Percentiles rank a stretch among this genome's conserved stretches.
These are phyloP conservation scores for Tulasnella sp. DNA, from an alignment of 768 basidiomycete genomes.

Conservation along the genomic window DNA sequence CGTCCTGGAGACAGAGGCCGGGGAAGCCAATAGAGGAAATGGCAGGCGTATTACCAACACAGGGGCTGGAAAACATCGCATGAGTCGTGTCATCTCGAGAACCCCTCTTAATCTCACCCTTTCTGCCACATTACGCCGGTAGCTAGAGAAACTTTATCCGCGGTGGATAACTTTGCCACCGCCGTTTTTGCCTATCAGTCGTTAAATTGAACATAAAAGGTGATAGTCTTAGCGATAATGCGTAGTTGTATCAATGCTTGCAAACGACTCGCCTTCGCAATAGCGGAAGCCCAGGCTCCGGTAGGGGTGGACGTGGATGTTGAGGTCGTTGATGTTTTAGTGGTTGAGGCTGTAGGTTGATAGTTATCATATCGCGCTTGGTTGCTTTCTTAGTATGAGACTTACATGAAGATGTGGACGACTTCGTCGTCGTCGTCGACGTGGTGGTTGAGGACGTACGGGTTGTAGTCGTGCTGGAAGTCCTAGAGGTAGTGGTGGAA, in stretches of 20 bases:
- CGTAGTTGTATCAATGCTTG: too few species aligned
- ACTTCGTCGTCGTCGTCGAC: background rate
- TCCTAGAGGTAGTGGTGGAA: slow-evolving; percentile 18
- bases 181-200: slow-evolving; percentile 51
- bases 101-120: slow-evolving; percentile 35
- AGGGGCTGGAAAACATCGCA: background rate
- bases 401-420: background rate
- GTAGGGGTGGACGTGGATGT: slow-evolving; percentile 17
- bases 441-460: slow-evolving; percentile 18
- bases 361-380: background rate
- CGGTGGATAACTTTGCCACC: slow-evolving; percentile 55
- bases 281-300: slow-evolving; percentile 55
- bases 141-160: slow-evolving; percentile 61
- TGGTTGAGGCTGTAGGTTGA: slow-evolving; percentile 19
- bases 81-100: background rate
- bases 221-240: background rate
- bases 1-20: slow-evolving; percentile 57
- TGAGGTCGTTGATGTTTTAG: background rate
- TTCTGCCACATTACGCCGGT: slow-evolving; percentile 48
- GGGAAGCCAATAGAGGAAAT: slow-evolving; percentile 53
- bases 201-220: background rate
- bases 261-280: slow-evolving; percentile 50
- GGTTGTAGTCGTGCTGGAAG: slow-evolving; percentile 26
- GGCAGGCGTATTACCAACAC: slow-evolving; percentile 57
- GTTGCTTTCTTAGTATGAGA: background rate